phyloP scores from a whole-genome alignment of 805 yeast genomes.

The Kluyveromyces nonfermentans region DNA sequence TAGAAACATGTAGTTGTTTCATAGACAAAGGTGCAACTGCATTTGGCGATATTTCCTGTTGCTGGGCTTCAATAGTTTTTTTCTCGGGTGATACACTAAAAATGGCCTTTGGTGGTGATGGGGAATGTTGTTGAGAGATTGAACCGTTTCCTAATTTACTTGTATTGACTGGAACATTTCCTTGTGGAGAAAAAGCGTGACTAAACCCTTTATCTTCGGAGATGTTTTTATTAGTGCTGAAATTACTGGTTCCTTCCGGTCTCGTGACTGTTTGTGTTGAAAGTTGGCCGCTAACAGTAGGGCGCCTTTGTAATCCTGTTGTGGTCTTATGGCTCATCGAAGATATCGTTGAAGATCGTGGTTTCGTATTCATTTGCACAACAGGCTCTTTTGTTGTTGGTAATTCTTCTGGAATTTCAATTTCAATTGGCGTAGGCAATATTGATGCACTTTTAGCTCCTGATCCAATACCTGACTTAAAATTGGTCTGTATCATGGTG shows the following conservation, averaged over 20 bases:
- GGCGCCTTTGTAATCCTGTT: constrained; percentile 20
- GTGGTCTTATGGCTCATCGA: constrained; percentile 17
- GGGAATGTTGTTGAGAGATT: constrained; percentile 27
- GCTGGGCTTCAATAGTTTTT: constrained; percentile 22
- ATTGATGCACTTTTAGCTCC: constrained; percentile 28
- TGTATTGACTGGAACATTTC: not conserved
- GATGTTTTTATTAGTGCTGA: not conserved
- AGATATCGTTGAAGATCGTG: constrained; percentile 28
- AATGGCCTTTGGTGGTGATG: constrained; percentile 36
- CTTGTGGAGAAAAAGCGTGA: not conserved
- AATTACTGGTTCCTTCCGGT: not conserved
- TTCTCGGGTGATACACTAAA: constrained; percentile 6
- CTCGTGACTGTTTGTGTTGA: constrained; percentile 3
- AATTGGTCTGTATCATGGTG: constrained; percentile 23
- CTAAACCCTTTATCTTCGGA: not conserved
- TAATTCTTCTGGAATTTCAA: constrained; percentile 51
- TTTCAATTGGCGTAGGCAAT: constrained; percentile 48
- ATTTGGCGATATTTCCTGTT: constrained; percentile 12
- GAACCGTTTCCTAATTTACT: not conserved
- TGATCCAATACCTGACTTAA: constrained; percentile 11
- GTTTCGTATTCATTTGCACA: constrained; percentile 27
- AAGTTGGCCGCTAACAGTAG: constrained; percentile 22
- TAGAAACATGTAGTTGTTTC: constrained; percentile 20
- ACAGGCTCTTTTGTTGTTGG: constrained; percentile 19
- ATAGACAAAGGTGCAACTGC: constrained; percentile 35